Evolutionary conservation across 345 rosid genomes (phyloP), one percentile per base, ranked within the genome.

Genomic region (Lepidium aucheri): DNA sequence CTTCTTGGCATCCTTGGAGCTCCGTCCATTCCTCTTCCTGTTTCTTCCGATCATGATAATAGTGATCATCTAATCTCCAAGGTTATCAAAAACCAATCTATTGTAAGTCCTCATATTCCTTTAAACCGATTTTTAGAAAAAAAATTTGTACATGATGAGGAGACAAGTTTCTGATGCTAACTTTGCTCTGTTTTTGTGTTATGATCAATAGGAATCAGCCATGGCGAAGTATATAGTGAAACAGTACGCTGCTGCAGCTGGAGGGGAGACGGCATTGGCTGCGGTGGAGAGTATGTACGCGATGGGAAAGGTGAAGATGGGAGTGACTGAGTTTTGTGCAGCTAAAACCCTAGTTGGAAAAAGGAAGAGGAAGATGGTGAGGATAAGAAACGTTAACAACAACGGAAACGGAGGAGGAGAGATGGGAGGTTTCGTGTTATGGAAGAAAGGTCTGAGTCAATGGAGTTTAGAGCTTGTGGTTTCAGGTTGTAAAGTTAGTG

Each of bases 391-490:
- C 39, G 45, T 67, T 57, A 57, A 57, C 55, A 83, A 55, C 53
- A 74, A 68, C 47, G 46, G 52, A 10, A 85, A 83, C 22, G 78
- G 81, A 6, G 78, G 80, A 8, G 83, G 89, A 11, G 98, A 93
- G 68, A 55, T 90, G 68, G 98, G 98, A 8, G 98, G 98, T 9
- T 93, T 90, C 46, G 97, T 93, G 65, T 63, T 93, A 3, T 93
- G 98, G 98, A 87, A 86, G 69, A 93, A 93, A 76, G 79, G 86
- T 74, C 82, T 86, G 5, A 92, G 83, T 16, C 81, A 87, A 18
- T 93, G 98, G 98, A 84, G 94, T 79, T 73, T 93, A 74, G 98
- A 93, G 79, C 74, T 90, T 53, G 89, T 93, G 43, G 96, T 85
- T 35, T 84, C 97, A 0, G 96, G 98, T 1, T 85, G 84, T 76